Conservation (phyloP, 495 filamentous ascomycete species). For the Trichoderma parareesei region DNA sequence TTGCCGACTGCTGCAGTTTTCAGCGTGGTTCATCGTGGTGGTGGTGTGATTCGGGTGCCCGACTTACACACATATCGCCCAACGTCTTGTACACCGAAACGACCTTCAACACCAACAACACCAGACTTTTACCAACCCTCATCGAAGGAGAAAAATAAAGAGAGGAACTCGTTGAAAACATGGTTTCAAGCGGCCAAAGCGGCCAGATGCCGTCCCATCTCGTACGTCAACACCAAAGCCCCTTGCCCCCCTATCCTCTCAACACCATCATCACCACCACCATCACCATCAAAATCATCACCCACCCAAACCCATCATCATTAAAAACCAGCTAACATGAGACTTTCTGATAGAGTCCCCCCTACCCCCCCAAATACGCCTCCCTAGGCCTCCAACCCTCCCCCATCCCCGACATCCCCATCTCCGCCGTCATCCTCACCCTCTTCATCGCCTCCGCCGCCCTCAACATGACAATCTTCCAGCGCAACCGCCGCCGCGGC, state of each 20-base stretch:
- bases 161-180: background rate
- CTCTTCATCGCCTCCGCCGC: constrained; percentile 54
- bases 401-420: constrained; percentile 50
- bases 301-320: background rate
- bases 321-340: background rate
- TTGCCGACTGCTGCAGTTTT: too few relatives aligned
- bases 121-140: too few relatives aligned
- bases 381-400: constrained; percentile 52
- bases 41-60: too few relatives aligned
- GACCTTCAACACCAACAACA: too few relatives aligned
- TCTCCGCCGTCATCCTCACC: constrained; percentile 54
- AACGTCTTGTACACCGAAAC: too few relatives aligned
- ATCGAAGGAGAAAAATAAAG: too few relatives aligned
- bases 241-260: background rate
- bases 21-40: too few relatives aligned
- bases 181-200: background rate
- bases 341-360: constrained; percentile 16
- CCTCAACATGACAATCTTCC: constrained; percentile 59
- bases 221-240: background rate
- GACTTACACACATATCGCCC: too few relatives aligned
- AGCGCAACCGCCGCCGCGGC: constrained; percentile 44
- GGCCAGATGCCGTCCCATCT: background rate
- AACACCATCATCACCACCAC: background rate
- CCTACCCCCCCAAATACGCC: constrained; percentile 33
- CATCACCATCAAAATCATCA: background rate